These are phyloP conservation scores for Nicotiana noctiflora DNA, from an alignment of 257 asterid species.

Conservation along the genomic window DNA sequence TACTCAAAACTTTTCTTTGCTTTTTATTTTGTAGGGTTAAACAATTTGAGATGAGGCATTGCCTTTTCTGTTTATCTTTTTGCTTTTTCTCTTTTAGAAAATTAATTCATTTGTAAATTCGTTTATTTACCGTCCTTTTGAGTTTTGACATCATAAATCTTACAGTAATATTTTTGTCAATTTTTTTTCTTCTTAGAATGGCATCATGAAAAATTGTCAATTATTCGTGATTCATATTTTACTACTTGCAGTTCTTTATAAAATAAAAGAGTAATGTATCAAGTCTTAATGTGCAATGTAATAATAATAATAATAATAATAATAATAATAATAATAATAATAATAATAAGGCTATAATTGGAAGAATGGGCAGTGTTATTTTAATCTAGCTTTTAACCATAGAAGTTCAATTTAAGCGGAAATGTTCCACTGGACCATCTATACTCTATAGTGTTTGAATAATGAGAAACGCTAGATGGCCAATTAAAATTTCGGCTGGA, in stretches of 20 bases:
- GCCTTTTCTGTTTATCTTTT: not conserved
- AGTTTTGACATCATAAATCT: not conserved
- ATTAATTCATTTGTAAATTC: slow-evolving; percentile 20
- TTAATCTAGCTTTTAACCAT: not conserved
- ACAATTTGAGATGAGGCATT: slow-evolving; percentile 15
- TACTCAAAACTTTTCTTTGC: not conserved
- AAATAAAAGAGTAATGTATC: not conserved
- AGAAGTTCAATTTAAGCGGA: not conserved
- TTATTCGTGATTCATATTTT: not conserved
- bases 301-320: not conserved
- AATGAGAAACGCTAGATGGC: not conserved
- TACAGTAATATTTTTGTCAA: not conserved
- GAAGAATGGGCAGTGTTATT: too few species aligned
- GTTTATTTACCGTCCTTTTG: slow-evolving; percentile 9
- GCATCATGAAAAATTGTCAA: not conserved
- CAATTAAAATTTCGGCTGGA: not conserved
- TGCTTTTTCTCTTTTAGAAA: not conserved
- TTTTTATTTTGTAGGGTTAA: not conserved
- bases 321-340: too few species aligned
- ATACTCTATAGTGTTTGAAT: not conserved
- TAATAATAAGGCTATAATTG: not conserved
- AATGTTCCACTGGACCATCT: not conserved
- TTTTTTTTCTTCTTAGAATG: not conserved
- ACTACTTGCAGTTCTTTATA: not conserved
- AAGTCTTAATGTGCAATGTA: not conserved